Conservation (phyloP, 2,329 filamentous ascomycete genomes). For the Trichophyton equinum region DNA sequence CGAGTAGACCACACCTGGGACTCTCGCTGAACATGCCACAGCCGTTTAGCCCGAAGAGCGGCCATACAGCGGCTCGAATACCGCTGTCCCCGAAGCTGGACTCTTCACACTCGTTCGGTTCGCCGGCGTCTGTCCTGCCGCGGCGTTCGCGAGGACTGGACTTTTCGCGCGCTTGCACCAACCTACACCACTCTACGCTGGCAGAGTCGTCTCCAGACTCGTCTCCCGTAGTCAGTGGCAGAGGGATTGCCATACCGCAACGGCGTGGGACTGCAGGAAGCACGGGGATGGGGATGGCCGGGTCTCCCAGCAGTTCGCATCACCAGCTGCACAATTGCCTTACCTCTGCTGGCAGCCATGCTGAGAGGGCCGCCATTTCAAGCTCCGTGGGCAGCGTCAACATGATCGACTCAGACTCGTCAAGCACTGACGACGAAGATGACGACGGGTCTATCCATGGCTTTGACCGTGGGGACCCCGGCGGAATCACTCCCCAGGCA, state of each 20-base stretch:
- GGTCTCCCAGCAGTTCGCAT: constrained; percentile 51
- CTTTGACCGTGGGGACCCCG: constrained; percentile 58
- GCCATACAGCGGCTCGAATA: constrained; percentile 43
- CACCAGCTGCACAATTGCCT: constrained; percentile 49
- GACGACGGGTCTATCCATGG: constrained; percentile 46
- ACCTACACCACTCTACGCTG: constrained; percentile 86
- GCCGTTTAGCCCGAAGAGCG: constrained; percentile 34
- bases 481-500: constrained; percentile 57
- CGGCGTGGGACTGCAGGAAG: constrained; percentile 35
- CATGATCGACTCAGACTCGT: constrained; percentile 67
- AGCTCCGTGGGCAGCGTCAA: constrained; percentile 72
- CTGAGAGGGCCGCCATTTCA: constrained; percentile 58
- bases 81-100: constrained; percentile 81
- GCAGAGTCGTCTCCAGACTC: constrained; percentile 85
- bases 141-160: constrained; percentile 81
- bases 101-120: constrained; percentile 70
- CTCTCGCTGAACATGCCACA: constrained; percentile 60
- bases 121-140: constrained; percentile 76
- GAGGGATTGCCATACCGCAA: constrained; percentile 48
- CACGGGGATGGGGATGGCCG: constrained; percentile 28
- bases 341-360: constrained; percentile 52
- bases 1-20: constrained; percentile 49
- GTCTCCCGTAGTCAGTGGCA: constrained; percentile 69
- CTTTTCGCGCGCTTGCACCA: constrained; percentile 85
- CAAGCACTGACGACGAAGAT: constrained; percentile 55